A percentile compares a stretch with the other conserved stretches of the same genome.
phyloP scores from a whole-genome alignment of 805 yeast species.

The Zygoascus ofunaensis region DNA sequence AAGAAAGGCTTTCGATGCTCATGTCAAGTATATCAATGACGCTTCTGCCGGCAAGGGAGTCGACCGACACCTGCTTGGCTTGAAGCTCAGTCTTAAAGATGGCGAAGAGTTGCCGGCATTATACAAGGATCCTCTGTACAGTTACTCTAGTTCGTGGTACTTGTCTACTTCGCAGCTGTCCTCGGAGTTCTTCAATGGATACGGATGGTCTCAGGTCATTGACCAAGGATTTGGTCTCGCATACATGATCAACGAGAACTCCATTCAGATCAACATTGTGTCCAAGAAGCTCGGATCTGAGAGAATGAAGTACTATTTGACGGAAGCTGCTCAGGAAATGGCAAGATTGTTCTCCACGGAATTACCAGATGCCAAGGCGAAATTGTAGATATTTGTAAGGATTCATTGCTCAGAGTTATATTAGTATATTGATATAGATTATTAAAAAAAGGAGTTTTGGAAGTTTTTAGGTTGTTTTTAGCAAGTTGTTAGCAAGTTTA shows the following conservation, averaged over 20 bases:
- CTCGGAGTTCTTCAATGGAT: constrained; percentile 75
- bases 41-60: constrained; percentile 85
- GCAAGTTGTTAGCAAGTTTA: too few species aligned
- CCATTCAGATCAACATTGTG: constrained; percentile 78
- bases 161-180: constrained; percentile 84
- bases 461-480: too few species aligned
- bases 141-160: constrained; percentile 77
- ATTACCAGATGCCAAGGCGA: constrained; percentile 30
- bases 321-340: constrained; percentile 74
- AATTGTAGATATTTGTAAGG: constrained; percentile 5
- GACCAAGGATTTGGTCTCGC: constrained; percentile 93
- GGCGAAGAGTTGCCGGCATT: constrained; percentile 55
- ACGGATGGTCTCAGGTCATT: constrained; percentile 93
- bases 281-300: constrained; percentile 48
- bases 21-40: constrained; percentile 58
- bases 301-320: constrained; percentile 53
- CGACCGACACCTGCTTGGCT: constrained; percentile 89
- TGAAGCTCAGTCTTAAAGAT: constrained; percentile 57
- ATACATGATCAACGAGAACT: constrained; percentile 80
- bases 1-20: constrained; percentile 64
- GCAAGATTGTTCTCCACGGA: constrained; percentile 46
- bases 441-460: too few species aligned
- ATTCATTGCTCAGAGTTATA: too few species aligned
- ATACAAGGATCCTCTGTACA: constrained; percentile 65
- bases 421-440: too few species aligned